Percentiles rank a stretch among this genome's conserved stretches.
phyloP scores from a whole-genome alignment of 2,329 filamentous ascomycete species.

The Sclerotinia glacialis region DNA sequence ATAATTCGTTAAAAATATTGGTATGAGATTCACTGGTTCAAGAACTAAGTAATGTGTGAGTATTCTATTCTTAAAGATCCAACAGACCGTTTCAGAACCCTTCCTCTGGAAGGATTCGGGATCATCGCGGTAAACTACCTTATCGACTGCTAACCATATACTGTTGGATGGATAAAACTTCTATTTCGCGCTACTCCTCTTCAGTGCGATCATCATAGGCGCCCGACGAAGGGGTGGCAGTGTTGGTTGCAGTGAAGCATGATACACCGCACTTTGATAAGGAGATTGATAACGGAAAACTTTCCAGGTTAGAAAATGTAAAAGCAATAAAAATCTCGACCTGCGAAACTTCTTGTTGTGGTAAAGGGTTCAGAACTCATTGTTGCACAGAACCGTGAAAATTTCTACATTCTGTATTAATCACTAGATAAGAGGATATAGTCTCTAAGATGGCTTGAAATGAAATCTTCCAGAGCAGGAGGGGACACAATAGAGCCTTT shows the following conservation, averaged over 20 bases:
- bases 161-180: background rate
- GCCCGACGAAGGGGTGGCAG: background rate
- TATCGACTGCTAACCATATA: background rate
- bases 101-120: background rate
- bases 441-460: too few species aligned
- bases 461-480: background rate
- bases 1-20: background rate
- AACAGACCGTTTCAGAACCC: conserved; percentile 1
- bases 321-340: background rate
- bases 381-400: background rate
- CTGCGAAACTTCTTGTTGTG: background rate
- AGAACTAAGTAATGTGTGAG: background rate
- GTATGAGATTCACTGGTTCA: background rate
- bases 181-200: background rate
- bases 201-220: background rate
- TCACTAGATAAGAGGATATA: too few species aligned
- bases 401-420: too few species aligned
- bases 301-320: background rate
- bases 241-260: background rate
- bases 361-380: background rate
- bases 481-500: too few species aligned
- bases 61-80: background rate
- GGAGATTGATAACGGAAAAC: background rate
- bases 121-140: background rate
- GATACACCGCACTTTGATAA: background rate